A percentile compares a stretch with the other conserved stretches of the same genome.
These are phyloP conservation scores for Cinchona pubescens DNA, from an alignment of 257 asterid genomes.

Conservation along the genomic window DNA sequence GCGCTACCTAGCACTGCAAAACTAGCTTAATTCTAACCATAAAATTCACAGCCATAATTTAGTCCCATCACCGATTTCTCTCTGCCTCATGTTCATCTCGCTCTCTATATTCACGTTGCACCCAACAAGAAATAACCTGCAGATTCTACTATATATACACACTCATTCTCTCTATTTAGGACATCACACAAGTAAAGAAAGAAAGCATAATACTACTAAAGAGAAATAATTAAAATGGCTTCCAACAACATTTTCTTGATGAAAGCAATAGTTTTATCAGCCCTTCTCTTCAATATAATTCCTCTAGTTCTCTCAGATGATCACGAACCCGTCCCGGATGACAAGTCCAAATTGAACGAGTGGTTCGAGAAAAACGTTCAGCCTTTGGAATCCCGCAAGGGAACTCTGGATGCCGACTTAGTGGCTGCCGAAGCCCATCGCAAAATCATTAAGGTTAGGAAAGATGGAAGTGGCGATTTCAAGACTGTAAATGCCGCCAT, in stretches of 20 bases:
- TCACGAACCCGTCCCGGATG: constrained; percentile 37
- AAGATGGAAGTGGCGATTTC: constrained; percentile 59
- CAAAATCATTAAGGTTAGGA: constrained; percentile 34
- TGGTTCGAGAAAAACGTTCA: constrained; percentile 52
- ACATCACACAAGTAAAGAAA: not conserved
- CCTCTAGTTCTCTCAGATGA: constrained; percentile 20
- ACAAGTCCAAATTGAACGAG: constrained; percentile 19
- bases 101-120: not conserved
- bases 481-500: constrained; percentile 59
- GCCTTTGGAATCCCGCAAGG: constrained; percentile 6
- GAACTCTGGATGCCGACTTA: constrained; percentile 26
- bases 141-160: no score
- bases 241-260: not conserved
- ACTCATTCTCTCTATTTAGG: no score
- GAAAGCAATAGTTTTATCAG: constrained; percentile 2
- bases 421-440: constrained; percentile 31
- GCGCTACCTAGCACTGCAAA: not conserved
- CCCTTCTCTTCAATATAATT: constrained; percentile 28
- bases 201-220: not conserved
- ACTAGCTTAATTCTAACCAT: not conserved
- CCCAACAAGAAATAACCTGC: not conserved
- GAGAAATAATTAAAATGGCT: constrained; percentile 14
- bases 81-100: not conserved
- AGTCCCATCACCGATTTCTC: not conserved
- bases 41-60: not conserved